A percentile compares a stretch with the other conserved stretches of the same genome.
Evolutionary conservation across 1,284 basidiomycete species (phyloP).

Genomic region (Cutaneotrichosporon cavernicola): DNA sequence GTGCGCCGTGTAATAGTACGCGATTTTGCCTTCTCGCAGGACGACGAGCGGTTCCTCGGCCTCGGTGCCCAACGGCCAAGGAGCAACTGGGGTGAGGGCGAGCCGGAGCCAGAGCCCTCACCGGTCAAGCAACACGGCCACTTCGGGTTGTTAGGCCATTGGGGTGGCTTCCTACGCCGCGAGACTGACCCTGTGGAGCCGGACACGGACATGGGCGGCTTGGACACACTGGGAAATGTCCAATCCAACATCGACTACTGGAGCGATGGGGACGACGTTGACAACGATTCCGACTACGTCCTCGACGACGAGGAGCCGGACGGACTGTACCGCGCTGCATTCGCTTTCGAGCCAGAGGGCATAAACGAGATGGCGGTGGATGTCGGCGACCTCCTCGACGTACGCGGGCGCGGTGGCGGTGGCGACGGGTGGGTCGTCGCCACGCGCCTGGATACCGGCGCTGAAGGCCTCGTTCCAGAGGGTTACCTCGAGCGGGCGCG

Average conservation of each 20-base stretch:
- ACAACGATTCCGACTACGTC: slow-evolving; percentile 19
- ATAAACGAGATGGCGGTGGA: slow-evolving; percentile 47
- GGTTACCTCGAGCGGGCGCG: slow-evolving; percentile 43
- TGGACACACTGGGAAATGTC: slow-evolving; percentile 19
- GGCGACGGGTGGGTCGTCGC: slow-evolving; percentile 52
- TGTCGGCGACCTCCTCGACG: slow-evolving; percentile 46
- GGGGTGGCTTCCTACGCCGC: slow-evolving; percentile 23
- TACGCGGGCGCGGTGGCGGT: slow-evolving; percentile 45
- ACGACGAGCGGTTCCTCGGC: slow-evolving; percentile 43
- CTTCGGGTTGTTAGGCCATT: slow-evolving; percentile 27
- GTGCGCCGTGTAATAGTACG: slow-evolving; percentile 36
- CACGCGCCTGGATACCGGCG: slow-evolving; percentile 30
- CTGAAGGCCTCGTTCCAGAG: slow-evolving; percentile 50
- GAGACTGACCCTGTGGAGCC: slow-evolving; percentile 11
- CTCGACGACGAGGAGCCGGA: slow-evolving; percentile 35
- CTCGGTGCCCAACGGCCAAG: slow-evolving; percentile 20
- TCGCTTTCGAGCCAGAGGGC: slow-evolving; percentile 45
- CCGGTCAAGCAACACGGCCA: slow-evolving; percentile 23
- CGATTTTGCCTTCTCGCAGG: slow-evolving; percentile 40
- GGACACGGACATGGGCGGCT: slow-evolving; percentile 23
- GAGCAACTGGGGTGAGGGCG: slow-evolving; percentile 26
- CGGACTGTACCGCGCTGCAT: slow-evolving; percentile 46
- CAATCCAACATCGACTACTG: slow-evolving; percentile 21
- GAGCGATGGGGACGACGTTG: slow-evolving; percentile 25
- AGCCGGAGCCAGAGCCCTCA: slow-evolving; percentile 21